A percentile compares a stretch with the other conserved stretches of the same genome.
Evolutionary conservation across 805 yeast species (phyloP).

Genomic region (Saccharomyces kudriavzevii): DNA sequence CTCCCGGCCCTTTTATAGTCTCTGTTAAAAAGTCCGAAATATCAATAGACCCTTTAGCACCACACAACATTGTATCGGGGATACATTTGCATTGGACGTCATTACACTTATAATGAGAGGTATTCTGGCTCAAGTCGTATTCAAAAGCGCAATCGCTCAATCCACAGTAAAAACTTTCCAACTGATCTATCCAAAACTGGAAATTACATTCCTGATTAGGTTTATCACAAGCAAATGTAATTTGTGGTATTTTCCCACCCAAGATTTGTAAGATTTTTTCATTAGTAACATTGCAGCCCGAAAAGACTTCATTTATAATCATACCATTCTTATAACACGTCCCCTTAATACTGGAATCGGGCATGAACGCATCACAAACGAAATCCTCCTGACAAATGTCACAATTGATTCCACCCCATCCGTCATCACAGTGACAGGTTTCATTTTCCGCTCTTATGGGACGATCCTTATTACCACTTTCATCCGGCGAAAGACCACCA

Average conservation of each 20-base stretch:
- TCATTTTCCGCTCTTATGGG: constrained; percentile 45
- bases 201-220: constrained; percentile 64
- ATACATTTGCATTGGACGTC: constrained; percentile 79
- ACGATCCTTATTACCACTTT: constrained; percentile 36
- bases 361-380: constrained; percentile 81
- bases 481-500: constrained; percentile 65
- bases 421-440: constrained; percentile 65
- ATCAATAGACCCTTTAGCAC: constrained; percentile 88
- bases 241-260: constrained; percentile 79
- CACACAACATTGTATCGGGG: constrained; percentile 90
- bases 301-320: constrained; percentile 70
- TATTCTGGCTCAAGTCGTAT: constrained; percentile 51
- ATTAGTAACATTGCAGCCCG: constrained; percentile 92
- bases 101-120: constrained; percentile 72
- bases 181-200: constrained; percentile 92
- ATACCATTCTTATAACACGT: constrained; percentile 85
- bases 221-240: constrained; percentile 79
- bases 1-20: constrained; percentile 89
- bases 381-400: constrained; percentile 68
- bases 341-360: constrained; percentile 67
- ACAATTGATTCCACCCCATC: constrained; percentile 95
- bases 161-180: constrained; percentile 86
- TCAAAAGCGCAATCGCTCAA: constrained; percentile 64
- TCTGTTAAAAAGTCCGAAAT: constrained; percentile 86
- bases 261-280: constrained; percentile 74